Evolutionary conservation across 148 eudicot genomes (phyloP).

Genomic region (Limonium bicolor): DNA sequence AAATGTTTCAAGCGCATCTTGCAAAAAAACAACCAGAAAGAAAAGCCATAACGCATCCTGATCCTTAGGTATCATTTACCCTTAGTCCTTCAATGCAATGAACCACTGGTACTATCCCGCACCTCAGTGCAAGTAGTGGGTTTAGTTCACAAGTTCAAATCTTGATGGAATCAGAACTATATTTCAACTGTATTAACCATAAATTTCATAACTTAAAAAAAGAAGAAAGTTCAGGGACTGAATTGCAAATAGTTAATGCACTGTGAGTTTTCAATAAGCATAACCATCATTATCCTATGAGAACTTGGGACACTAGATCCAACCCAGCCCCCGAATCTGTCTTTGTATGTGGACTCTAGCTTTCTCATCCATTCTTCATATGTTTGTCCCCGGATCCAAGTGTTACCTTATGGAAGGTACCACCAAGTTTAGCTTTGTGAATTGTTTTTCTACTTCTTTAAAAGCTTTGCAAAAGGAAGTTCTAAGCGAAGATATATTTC

Average conservation of each 20-base stretch:
- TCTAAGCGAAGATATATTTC: too few species aligned
- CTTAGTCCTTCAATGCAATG: slow-evolving; percentile 88
- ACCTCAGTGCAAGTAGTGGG: slow-evolving; percentile 96
- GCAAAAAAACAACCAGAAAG: slow-evolving; percentile 1
- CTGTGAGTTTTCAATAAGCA: too few species aligned
- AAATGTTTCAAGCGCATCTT: slow-evolving; percentile 86
- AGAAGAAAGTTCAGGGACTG: too few species aligned
- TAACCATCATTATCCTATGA: slow-evolving; percentile 86
- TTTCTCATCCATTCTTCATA: slow-evolving; percentile 96
- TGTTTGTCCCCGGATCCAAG: slow-evolving; percentile 82
- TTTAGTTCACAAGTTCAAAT: slow-evolving; percentile 96
- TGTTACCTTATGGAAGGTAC: slow-evolving; percentile 57
- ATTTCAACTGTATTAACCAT: slow-evolving; percentile 60
- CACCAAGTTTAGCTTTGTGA: too few species aligned
- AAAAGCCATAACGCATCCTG: neutral
- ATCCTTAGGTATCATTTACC: slow-evolving; percentile 34
- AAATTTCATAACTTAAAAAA: too few species aligned
- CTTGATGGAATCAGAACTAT: slow-evolving; percentile 94
- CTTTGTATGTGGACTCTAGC: slow-evolving; percentile 36
- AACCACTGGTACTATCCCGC: slow-evolving; percentile 87
- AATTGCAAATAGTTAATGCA: slow-evolving; percentile 1
- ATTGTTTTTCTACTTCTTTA: too few species aligned
- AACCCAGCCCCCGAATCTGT: slow-evolving; percentile 91
- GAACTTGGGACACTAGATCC: slow-evolving; percentile 93
- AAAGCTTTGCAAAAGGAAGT: too few species aligned